Evolutionary conservation across 75 land plant genomes (phyloP).

Genomic region (Cunninghamia lanceolata): DNA sequence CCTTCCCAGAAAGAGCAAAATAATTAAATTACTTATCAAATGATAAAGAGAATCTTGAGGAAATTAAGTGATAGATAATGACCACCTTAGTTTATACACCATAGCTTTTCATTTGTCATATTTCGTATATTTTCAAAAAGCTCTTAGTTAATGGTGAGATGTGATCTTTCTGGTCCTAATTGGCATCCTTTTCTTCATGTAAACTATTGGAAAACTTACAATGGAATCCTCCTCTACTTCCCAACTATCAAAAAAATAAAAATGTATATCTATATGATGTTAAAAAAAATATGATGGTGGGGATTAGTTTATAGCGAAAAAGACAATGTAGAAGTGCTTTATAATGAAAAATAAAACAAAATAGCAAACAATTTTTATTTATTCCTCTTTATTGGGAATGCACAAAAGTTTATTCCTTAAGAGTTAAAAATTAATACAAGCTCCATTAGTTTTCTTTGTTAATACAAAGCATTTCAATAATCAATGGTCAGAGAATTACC

Average conservation of each 20-base stretch:
- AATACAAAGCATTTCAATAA: too few species aligned
- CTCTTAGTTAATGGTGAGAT: not conserved
- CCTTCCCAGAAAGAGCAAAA: too few species aligned
- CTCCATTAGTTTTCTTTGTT: too few species aligned
- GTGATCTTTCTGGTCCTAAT: slow-evolving; percentile 22
- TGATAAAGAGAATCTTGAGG: not conserved
- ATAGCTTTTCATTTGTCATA: not conserved
- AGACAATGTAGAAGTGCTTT: not conserved
- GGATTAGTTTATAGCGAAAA: not conserved
- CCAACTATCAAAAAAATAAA: slow-evolving; percentile 35
- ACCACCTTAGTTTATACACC: not conserved
- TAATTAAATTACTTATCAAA: not conserved
- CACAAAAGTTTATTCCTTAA: too few species aligned
- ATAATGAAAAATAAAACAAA: not conserved
- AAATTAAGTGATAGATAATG: not conserved
- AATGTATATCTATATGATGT: not conserved
- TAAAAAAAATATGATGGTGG: not conserved
- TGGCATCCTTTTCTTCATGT: slow-evolving; percentile 57
- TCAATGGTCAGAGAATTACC: too few species aligned
- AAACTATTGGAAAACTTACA: slow-evolving; percentile 61
- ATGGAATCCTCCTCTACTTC: slow-evolving; percentile 55
- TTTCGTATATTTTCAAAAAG: not conserved
- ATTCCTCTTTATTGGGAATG: too few species aligned
- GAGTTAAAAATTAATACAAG: too few species aligned
- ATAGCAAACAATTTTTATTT: too few species aligned